Base-by-base conservation (phyloP, 768 basidiomycete genomes). In the Coprinopsis strossmayeri region DNA sequence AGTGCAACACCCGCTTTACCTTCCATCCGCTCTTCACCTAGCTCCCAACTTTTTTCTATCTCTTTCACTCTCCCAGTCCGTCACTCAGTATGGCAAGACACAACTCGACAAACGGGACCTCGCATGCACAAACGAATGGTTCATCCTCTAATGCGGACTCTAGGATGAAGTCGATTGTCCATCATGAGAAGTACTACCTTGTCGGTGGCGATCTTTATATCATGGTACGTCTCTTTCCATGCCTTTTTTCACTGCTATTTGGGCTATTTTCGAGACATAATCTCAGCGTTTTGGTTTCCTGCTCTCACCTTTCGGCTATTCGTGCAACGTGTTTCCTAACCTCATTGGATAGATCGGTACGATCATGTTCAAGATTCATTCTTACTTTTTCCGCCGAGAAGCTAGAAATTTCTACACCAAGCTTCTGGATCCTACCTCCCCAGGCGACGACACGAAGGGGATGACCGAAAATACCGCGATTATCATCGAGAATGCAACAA, bases 181-280 rank as follows among this genome's bases (percentile, higher is more conserved):
- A 47, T 0, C 69, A 78, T 34, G 52, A 59, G 0, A 59, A 72
- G 0, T 81, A 76, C 41, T 79, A 70, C 37, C 45, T 82, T 0
- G 56, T 59, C 0, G 76, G 73, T 0, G 81, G 76, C 0, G 78
- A 79, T 42, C 52, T 80, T 0, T 68, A 71, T 5, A 61, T 81
- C 20, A 32, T 72, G 3, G 79, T 80, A 53, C 2, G 70, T 56
- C 44, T 60, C 50, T 13, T 41, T 38, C 34, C 43, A 10, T 21
- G 7, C 15, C n/a, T 41, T 15, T 25, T 32, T 15, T 7, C 30
- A 32, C 15, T 32, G 7, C 15, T 32, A 7, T 15, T 32, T 32
- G 30, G 15, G 30, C 30, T n/a, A 32, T 32, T 32, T 15, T 32
- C 9, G 15, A 7, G 15, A 7, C 30, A 32, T 32, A 32, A 32